These are phyloP conservation scores for Helicocarpus griseus DNA, from an alignment of 2,329 filamentous ascomycete species.

Conservation along the genomic window DNA sequence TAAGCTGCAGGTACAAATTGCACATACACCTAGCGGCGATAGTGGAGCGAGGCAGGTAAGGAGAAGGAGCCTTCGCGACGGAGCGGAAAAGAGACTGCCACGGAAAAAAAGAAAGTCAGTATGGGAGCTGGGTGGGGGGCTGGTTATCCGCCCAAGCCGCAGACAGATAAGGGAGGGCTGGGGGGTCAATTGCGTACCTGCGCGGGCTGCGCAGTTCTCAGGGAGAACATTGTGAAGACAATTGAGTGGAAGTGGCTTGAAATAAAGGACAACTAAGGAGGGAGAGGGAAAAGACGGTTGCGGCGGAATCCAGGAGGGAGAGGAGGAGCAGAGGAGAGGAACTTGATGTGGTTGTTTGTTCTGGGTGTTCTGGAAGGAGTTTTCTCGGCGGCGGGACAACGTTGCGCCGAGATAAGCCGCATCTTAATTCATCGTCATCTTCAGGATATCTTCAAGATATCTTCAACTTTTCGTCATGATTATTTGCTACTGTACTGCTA, in stretches of 20 bases:
- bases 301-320: not conserved
- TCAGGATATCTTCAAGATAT: no score
- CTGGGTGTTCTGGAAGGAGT: not conserved
- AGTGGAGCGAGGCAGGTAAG: slow-evolving; percentile 40
- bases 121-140: slow-evolving; percentile 30
- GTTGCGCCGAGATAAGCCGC: no score
- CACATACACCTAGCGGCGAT: slow-evolving; percentile 47
- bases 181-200: slow-evolving; percentile 24
- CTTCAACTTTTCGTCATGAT: no score
- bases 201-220: slow-evolving; percentile 31
- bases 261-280: not conserved
- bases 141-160: slow-evolving; percentile 5
- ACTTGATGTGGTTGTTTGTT: not conserved
- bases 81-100: slow-evolving; percentile 47
- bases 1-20: slow-evolving; percentile 3
- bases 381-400: no score
- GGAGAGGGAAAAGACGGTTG: not conserved
- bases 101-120: slow-evolving; percentile 34
- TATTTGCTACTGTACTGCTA: no score
- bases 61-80: slow-evolving; percentile 37
- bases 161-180: slow-evolving; percentile 24
- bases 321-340: not conserved
- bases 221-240: slow-evolving; percentile 29
- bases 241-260: not conserved
- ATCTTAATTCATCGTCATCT: no score